phyloP scores from a whole-genome alignment of 2,329 filamentous ascomycete genomes.

The Coleophoma crateriformis region DNA sequence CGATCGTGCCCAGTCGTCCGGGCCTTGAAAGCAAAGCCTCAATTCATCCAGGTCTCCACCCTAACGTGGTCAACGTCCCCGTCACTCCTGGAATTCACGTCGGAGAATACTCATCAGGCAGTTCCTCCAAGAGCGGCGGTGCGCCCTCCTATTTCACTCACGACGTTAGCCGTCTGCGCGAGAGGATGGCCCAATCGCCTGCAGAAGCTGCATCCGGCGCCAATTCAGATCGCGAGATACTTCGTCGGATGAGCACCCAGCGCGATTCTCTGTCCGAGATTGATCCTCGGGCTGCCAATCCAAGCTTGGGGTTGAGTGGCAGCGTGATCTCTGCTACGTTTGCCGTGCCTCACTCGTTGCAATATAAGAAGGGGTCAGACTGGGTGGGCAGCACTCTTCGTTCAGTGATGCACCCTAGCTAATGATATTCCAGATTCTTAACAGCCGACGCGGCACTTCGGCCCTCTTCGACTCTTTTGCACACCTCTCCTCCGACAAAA shows the following conservation, averaged over 20 bases:
- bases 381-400: conserved; percentile 45
- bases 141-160: conserved; percentile 19
- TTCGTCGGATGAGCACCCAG: conserved; percentile 36
- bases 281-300: conserved; percentile 44
- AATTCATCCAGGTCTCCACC: conserved; percentile 20
- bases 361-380: conserved; percentile 51
- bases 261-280: conserved; percentile 47
- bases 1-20: conserved; percentile 5
- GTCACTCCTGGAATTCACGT: conserved; percentile 23
- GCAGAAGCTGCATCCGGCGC: conserved; percentile 25
- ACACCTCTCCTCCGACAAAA: conserved; percentile 77
- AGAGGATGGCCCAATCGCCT: conserved; percentile 20
- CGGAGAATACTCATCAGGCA: conserved; percentile 12
- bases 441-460: conserved; percentile 77
- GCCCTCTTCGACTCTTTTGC: conserved; percentile 89
- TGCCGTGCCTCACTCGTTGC: conserved; percentile 54
- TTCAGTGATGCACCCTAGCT: conserved; percentile 4
- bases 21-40: conserved; percentile 8
- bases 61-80: conserved; percentile 19
- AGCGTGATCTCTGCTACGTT: conserved; percentile 63
- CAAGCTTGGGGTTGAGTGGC: conserved; percentile 53
- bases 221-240: conserved; percentile 33
- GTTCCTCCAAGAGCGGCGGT: background rate
- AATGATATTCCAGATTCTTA: conserved; percentile 53
- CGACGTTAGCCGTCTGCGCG: conserved; percentile 9